Base-by-base conservation (phyloP, 2,329 filamentous ascomycete species). In the Paecilomyces niveus region DNA sequence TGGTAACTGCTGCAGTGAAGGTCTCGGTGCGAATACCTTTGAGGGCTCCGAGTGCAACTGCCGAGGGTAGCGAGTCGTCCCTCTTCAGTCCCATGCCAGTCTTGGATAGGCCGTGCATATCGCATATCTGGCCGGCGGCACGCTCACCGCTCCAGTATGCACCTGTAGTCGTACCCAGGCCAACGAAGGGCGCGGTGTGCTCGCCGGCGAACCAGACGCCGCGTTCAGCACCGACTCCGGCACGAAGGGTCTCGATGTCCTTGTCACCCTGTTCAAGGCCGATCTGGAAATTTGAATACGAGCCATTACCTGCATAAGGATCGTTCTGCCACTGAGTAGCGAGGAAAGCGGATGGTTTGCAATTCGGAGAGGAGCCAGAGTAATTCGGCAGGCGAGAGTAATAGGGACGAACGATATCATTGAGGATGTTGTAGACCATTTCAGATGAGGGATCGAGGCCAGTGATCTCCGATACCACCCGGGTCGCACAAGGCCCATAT, bases 131-230 rank as follows among this genome's bases (percentile, higher is more conserved):
- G 70, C 79, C 82, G 1, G 83, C 92, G 33, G 92, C 89, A 21
- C 82, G 83, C 76, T 96, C 90, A 1, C 92, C 92, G 70, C 89
- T 91, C 90, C 90, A 96, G 72, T 91, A 97, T 10, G 93, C 93
- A 0, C 93, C 93, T 0, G 91, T 95, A 11, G 88, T 89, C 3
- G 92, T 97, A 0, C 92, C 93, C 61, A 97, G 73, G 10, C 89
- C 92, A 29, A 95, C 86, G 76, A 96, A 96, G 3, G 92, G 92
- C 57, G 90, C 88, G 22, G 91, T 96, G 75, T 96, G 92, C 75
- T 96, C 50, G 8, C 50, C 92, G 0, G 92, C 92, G 63, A 96
- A 80, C 92, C 92, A 96, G 8, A 96, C 69, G 0, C 89, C 86
- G 22, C 85, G 77, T 11, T 84, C 85, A 21, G 63, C 32, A 0